These are phyloP conservation scores for Gonapodya prolifera DNA, from an alignment of 192 early-diverging fungal species.

Conservation along the genomic window DNA sequence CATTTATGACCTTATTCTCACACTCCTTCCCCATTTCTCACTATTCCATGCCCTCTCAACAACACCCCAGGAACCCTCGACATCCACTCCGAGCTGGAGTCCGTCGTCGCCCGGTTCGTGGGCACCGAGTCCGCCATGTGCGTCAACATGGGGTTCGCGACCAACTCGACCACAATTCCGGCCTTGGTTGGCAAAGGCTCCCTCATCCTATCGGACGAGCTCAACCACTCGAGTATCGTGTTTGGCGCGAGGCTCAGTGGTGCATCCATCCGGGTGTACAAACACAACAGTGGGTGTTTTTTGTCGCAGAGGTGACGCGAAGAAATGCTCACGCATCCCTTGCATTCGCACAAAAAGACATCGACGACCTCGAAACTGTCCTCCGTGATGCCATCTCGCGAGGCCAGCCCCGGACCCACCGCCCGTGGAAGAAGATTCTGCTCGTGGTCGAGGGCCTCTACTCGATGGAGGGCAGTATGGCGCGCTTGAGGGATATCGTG, in stretches of 20 bases:
- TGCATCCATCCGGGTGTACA: too few relatives aligned
- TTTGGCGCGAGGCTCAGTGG: neutral
- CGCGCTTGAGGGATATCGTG: conserved; percentile 75
- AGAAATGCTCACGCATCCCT: too few relatives aligned
- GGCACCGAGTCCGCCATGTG: conserved; percentile 77
- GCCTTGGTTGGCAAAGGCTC: conserved; percentile 52
- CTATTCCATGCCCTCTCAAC: too few relatives aligned
- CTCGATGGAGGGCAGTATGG: conserved; percentile 97
- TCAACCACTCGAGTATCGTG: too few relatives aligned
- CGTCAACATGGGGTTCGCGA: conserved; percentile 94
- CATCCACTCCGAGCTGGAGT: conserved; percentile 71
- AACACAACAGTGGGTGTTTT: neutral
- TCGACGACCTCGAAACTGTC: conserved; percentile 60
- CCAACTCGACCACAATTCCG: conserved; percentile 89
- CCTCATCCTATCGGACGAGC: neutral
- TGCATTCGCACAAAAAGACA: too few relatives aligned
- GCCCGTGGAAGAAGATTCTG: conserved; percentile 98
- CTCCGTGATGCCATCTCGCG: conserved; percentile 80
- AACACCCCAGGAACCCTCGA: too few relatives aligned
- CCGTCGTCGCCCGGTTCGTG: conserved; percentile 76
- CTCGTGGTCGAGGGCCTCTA: conserved; percentile 92
- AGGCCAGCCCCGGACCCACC: conserved; percentile 94
- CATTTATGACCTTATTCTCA: too few relatives aligned
- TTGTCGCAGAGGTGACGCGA: too few relatives aligned
- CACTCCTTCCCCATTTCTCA: too few relatives aligned